phyloP scores from a whole-genome alignment of 805 yeast genomes.

The Starmerella vitae region DNA sequence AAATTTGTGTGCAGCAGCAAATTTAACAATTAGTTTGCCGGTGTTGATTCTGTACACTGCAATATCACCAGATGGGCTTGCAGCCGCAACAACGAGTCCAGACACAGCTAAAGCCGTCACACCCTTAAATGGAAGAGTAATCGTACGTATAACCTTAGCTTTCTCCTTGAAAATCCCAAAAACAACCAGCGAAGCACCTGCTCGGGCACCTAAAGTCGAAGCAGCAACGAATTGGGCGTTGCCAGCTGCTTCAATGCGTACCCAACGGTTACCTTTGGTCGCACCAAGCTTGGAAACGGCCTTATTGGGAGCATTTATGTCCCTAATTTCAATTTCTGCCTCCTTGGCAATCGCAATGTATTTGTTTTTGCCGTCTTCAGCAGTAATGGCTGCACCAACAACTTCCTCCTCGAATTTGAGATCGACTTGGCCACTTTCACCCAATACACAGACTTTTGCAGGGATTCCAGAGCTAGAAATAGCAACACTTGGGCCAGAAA shows the following conservation, averaged over 20 bases:
- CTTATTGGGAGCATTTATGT: constrained; percentile 4
- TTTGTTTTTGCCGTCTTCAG: constrained; percentile 7
- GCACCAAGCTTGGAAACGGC: constrained; percentile 2
- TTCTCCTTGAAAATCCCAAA: constrained; percentile 7
- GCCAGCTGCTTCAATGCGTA: constrained; percentile 11
- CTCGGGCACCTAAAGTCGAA: constrained; percentile 7
- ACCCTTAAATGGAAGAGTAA: constrained; percentile 9
- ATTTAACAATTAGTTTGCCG: constrained; percentile 4
- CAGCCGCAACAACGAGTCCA: constrained; percentile 16
- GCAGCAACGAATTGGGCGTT: constrained; percentile 12
- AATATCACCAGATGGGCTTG: constrained; percentile 19
- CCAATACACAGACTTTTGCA: constrained; percentile 7
- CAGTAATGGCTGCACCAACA: constrained; percentile 7
- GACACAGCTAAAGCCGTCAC: constrained; percentile 17
- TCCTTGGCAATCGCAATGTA: constrained; percentile 10
- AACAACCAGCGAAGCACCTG: constrained; percentile 8
- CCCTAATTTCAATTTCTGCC: constrained; percentile 5
- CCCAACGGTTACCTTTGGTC: constrained; percentile 8
- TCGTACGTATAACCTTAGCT: constrained; percentile 1
- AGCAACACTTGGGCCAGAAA: constrained; percentile 5
- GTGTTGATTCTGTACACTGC: constrained; percentile 5
- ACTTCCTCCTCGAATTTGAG: constrained; percentile 5
- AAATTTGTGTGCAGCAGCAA: constrained; percentile 12
- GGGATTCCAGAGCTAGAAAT: constrained; percentile 8
- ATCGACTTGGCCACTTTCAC: neutral